Base-by-base conservation (phyloP, 164 flowering plant genomes). In the Amborella trichopoda region DNA sequence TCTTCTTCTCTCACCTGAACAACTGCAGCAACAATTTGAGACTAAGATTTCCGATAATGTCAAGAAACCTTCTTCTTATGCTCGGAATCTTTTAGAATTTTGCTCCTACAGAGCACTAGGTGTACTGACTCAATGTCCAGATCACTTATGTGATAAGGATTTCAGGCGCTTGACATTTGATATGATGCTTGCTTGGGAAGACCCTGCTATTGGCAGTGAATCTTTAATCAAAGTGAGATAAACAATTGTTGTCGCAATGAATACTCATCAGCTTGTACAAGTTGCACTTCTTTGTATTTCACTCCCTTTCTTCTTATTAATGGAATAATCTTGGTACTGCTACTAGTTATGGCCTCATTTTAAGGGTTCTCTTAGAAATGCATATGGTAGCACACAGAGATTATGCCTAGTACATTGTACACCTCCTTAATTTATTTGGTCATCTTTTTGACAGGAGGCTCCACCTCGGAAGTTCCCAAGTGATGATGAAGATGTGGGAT, bases 111-210 rank as follows among this genome's bases (percentile, higher is more conserved):
- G 69, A 51, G 70, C 91, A n/a, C 63, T 77, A 17, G 22, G 59
- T 30, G 23, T 44, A n/a, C 12, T 64, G 30, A 68, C 59, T 26
- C 54, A 57, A 20, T 38, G 51, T 39, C 61, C 76, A 6, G 75
- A 73, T 63, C 74, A 72, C 60, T 54, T 85, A 68, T 58, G 63
- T 52, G 77, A 83, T 48, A 78, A 71, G 54, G 80, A 77, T 4
- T 75, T 87, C 53, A 74, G 76, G 13, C 77, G 72, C 10, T 54
- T 83, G 64, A 69, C 75, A 6, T 87, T 58, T 59, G 96, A 87
- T 56, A 77, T 87, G 94, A 87, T 87, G 96, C 74, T 83, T 46
- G 91, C 96, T 2, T 87, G 96, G 96, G 96, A 87, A 48, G 49
- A 63, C 21, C 82, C 90, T 18, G 68, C 62, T 40, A 50, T 32